These are phyloP conservation scores for Acer campestre DNA, from an alignment of 345 rosid genomes.

Conservation along the genomic window DNA sequence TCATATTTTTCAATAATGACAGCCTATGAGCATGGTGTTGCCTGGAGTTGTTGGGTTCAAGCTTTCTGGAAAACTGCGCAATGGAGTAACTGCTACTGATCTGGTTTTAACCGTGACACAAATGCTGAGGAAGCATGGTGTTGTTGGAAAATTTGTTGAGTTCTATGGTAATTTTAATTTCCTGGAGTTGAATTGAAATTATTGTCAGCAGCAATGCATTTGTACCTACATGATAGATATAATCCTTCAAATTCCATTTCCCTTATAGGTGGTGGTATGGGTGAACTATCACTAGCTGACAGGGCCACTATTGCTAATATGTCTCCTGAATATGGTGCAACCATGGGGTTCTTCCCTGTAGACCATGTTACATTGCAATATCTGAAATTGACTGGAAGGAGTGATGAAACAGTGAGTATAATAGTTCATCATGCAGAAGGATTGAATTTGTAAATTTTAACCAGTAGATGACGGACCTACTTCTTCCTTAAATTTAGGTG, in stretches of 20 bases:
- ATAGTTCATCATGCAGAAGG: conserved; percentile 2
- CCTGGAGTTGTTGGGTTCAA: conserved; percentile 99
- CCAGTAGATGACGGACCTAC: conserved; percentile 12
- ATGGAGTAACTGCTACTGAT: conserved; percentile 98
- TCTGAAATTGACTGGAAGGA: conserved; percentile 96
- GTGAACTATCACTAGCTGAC: conserved; percentile 90
- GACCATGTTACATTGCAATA: conserved; percentile 95
- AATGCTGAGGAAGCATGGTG: conserved; percentile 99
- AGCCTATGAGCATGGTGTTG: conserved; percentile 99
- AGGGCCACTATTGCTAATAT: conserved; percentile 99
- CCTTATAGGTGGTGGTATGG: conserved; percentile 87
- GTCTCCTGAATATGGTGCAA: conserved; percentile 99
- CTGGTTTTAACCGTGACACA: conserved; percentile 97
- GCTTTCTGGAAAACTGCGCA: conserved; percentile 71
- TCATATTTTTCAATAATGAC: conserved; percentile 23
- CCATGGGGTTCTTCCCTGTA: conserved; percentile 99
- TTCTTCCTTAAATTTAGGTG: conserved; percentile 48
- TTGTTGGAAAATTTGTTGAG: conserved; percentile 98
- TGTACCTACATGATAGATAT: neutral
- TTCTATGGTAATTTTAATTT: conserved; percentile 70
- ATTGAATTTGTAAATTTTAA: conserved; percentile 13
- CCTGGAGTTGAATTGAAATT: conserved; percentile 17
- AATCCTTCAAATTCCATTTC: conserved; percentile 17
- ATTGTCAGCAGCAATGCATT: conserved; percentile 10
- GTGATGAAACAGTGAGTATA: conserved; percentile 86